Base-by-base conservation (phyloP, 1,284 basidiomycete species). In the Sphagnurus paluster region DNA sequence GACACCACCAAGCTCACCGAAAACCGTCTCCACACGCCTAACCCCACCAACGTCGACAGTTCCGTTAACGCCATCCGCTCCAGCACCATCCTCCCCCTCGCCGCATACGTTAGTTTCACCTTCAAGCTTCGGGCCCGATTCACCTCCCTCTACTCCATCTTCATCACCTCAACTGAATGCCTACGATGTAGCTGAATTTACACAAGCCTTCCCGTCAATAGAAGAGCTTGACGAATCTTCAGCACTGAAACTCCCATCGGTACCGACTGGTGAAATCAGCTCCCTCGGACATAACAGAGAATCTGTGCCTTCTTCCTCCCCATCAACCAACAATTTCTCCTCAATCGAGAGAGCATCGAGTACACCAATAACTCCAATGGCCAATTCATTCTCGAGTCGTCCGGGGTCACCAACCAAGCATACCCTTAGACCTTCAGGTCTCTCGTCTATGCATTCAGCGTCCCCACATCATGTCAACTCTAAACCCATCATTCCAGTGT, bases 341-440 rank as follows among this genome's bases (percentile, higher is more conserved):
- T 79, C 80, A 9, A 74, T 85, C 48, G 82, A 87, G 42, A 72
- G 85, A 14, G 82, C 87, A 6, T 81, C 84, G 0, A 88, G 85
- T 56, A 86, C 84, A n/a, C 84, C 85, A 7, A 77, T 84, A 44
- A 76, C 81, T 4, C 77, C 81, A 6, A 76, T 73, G 3, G 61
- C 73, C 30, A 83, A 79, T 49, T 64, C 71, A 3, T 79, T 85
- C 53, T 66, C 71, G 41, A 84, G 80, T 60, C 76, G 80, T 26
- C 82, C 86, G 1, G 71, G 76, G n/a, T 72, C 72, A 4, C 67
- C 75, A 21, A 49, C 59, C 17, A 65, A 58, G 34, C 70, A 71
- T 7, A 58, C 66, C 14, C 66, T 63, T 19, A 78, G 76, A 50
- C 71, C 77, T 0, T 77, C 77, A 4, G 68, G 64, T 20, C 63